A percentile compares a stretch with the other conserved stretches of the same genome.
These are phyloP conservation scores for Nicotiana paniculata DNA, from an alignment of 257 asterid genomes.

Conservation along the genomic window DNA sequence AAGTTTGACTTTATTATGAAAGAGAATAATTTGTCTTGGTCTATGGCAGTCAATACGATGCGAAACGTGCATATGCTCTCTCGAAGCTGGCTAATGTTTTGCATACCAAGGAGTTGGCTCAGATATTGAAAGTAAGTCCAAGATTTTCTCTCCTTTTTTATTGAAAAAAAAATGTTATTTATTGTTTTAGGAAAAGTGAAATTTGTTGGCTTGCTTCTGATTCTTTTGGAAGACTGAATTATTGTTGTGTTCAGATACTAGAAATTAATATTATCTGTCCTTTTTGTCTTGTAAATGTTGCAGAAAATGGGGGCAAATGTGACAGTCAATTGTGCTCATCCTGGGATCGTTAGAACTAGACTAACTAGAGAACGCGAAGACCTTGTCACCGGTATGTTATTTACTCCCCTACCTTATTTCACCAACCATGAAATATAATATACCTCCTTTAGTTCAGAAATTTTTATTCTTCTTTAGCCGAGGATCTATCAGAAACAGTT, in stretches of 20 bases:
- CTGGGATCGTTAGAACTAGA: slow-evolving; percentile 92
- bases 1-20: slow-evolving; percentile 38
- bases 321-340: slow-evolving; percentile 88
- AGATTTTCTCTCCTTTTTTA: background rate
- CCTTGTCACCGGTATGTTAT: slow-evolving; percentile 51
- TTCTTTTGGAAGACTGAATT: background rate
- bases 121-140: slow-evolving; percentile 47
- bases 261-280: background rate
- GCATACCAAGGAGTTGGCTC: slow-evolving; percentile 95
- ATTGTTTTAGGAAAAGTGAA: slow-evolving; percentile 11
- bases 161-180: no score
- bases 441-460: background rate
- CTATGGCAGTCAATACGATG: slow-evolving; percentile 71
- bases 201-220: slow-evolving; percentile 30
- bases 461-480: no score
- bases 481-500: no score
- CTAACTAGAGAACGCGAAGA: slow-evolving; percentile 96
- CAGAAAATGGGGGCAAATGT: slow-evolving; percentile 86
- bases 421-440: background rate
- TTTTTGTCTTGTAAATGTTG: slow-evolving; percentile 19
- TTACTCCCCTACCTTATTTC: background rate
- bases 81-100: slow-evolving; percentile 97
- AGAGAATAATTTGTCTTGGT: slow-evolving; percentile 20
- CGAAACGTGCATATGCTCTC: slow-evolving; percentile 97
- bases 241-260: background rate